A percentile compares a stretch with the other conserved stretches of the same genome.
Evolutionary conservation across 176 grass and related monocot genomes (phyloP).

Genomic region (Avena insularis): DNA sequence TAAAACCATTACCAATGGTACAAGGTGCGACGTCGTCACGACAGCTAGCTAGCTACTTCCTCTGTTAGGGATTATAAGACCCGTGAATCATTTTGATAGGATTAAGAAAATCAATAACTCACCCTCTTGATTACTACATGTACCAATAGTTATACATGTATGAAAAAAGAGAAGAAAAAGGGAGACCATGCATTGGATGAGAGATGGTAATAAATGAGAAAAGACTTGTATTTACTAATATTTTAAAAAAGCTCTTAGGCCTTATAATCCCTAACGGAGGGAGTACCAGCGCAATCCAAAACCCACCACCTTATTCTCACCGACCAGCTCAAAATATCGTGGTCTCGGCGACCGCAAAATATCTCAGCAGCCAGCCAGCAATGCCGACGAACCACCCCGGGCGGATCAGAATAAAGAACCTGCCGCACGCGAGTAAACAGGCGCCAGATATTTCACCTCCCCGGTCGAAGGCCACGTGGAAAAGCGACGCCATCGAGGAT

Average conservation of each 20-base stretch:
- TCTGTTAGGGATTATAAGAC: too few species aligned
- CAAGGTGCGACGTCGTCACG: not conserved
- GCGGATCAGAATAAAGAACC: not conserved
- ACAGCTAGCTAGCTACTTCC: not conserved
- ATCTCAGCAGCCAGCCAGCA: constrained; percentile 8
- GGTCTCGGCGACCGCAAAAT: constrained; percentile 13
- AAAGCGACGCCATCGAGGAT: constrained; percentile 81
- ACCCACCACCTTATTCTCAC: not conserved
- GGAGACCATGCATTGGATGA: too few species aligned
- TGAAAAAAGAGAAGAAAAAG: too few species aligned
- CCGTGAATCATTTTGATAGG: too few species aligned
- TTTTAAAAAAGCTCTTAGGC: too few species aligned
- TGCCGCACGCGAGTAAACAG: not conserved
- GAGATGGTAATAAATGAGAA: too few species aligned
- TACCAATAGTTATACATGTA: too few species aligned
- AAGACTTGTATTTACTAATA: too few species aligned
- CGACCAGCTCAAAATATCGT: not conserved
- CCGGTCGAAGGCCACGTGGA: constrained; percentile 50
- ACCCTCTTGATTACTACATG: too few species aligned
- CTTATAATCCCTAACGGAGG: too few species aligned
- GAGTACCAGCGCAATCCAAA: too few species aligned
- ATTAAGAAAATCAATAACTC: too few species aligned
- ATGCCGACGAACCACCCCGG: not conserved
- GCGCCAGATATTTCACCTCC: constrained; percentile 38
- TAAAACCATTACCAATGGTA: not conserved